Evolutionary conservation across 2,329 filamentous ascomycete species (phyloP), one percentile per base, ranked within the genome.

Genomic region (Colletotrichum sojae): DNA sequence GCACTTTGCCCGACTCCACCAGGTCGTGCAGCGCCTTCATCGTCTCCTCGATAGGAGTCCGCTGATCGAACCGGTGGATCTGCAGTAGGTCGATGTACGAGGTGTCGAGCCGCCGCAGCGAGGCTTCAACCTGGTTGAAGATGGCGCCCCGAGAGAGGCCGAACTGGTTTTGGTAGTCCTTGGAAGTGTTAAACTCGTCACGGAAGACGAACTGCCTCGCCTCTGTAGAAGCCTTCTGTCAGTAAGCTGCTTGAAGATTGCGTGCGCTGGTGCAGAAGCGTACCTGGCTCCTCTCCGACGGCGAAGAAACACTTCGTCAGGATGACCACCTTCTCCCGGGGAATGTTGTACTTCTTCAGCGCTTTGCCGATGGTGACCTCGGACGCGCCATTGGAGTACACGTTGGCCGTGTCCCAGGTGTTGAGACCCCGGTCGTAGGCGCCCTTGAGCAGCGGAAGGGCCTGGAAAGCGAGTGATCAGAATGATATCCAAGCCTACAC

Each of bases 91-190:
- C 88, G 70, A 90, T 86, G 76, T 91, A 90, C 1, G 79, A 72
- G 2, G 84, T 89, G 25, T 84, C 85, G 40, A 91, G 80, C 25
- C 88, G 79, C 60, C 82, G 78, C 4, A 90, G 79, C 58, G 86
- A 90, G 49, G 83, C 85, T 13, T 92, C 85, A 5, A 93, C 90
- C 0, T 89, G 87, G 71, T 90, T 86, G 73, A 92, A 89, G 72
- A 93, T 90, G 67, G 90, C 87, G 73, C 88, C 88, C 53, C 91
- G 83, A 20, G 86, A 89, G 20, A 92, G 79, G 0, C 91, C 90
- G 49, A 75, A 64, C 27, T 73, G 73, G 51, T 73, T 71, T 43
- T 74, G 73, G 52, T 79, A 78, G 52, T 79, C 75, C 22, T 79
- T 75, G 22, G 72, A 73, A 9, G 55, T 62, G 6, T 71, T 59